Evolutionary conservation across 768 basidiomycete genomes (phyloP), one percentile per base, ranked within the genome.

Genomic region (Russula virescens): DNA sequence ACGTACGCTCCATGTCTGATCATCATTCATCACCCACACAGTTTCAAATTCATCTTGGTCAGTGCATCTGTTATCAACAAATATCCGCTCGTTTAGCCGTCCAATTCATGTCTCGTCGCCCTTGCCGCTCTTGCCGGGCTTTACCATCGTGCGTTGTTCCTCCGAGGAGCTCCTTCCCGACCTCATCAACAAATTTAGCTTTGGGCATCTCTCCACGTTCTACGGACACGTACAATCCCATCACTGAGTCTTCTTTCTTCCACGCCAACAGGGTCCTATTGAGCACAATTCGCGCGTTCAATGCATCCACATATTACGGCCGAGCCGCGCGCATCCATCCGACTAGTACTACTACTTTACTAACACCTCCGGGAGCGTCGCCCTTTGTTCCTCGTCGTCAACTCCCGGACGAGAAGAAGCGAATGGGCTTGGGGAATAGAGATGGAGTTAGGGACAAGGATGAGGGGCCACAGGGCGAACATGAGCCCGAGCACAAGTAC

Each of bases 261-360:
- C 71, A 70, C 34, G 87, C n/a, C 89, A 88, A 67, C 75, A 68
- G 38, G 6, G 64, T 71, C 10, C 77, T 90, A 31, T 85, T 85
- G 1, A 73, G 75, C 16, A 74, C 71, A 0, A 31, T 31, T 31
- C 31, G 31, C 31, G 31, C 31, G 31, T 8, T 8, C 31, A 31
- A 31, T 8, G 31, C 31, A 31, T 31, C 31, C 8, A 8, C 5
- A 8, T 31, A 31, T 31, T 31, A 31, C 31, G 31, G 31, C 31
- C 31, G 31, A 31, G 31, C 31, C 31, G 31, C 5, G 31, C 31
- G 31, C 31, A 8, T 31, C 31, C 31, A 8, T 31, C 31, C 31
- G 31, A 31, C 31, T 3, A 31, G 5, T 31, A 31, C 3, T 31
- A 8, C n/a, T n/a, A n/a, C n/a, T n/a, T n/a, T n/a, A n/a, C 31